Evolutionary conservation across 305 asterid species (phyloP), one percentile per base, ranked within the genome.

Genomic region (Fraxinus nigra): DNA sequence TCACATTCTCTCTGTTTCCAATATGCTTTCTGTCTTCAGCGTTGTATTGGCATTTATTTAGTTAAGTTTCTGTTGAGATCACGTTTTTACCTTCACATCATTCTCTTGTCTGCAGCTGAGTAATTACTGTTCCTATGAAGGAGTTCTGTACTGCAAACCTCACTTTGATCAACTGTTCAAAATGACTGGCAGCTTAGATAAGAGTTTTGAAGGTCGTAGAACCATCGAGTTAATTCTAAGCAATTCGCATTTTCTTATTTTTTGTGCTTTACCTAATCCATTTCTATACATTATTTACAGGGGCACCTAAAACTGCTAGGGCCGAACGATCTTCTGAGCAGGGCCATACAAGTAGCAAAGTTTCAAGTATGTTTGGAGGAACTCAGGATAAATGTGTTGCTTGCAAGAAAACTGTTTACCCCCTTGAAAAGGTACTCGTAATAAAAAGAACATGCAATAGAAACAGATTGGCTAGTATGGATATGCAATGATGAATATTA

Each of bases 371-470:
- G 82, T 93, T 94, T 70, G 94, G 86, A 11, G 97, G 98, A 72
- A 94, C 97, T 9, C 95, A 90, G 81, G 98, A 93, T n/a, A 92
- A 95, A 90, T 95, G 97, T 54, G 92, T 95, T 38, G 84, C 95
- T 63, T 94, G 97, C 89, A 83, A 78, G 85, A 95, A 92, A 84
- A 94, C 93, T 11, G 98, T 91, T 5, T 93, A 94, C 82, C 98
- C 97, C 32, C 46, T 93, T 0, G 98, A 94, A 81, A 94, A 93
- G 97, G 97, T 95, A 88, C 82, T 40, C 20, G 1, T 0, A 46
- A 72, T 59, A 11, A 63, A 6, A 61, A 61, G 32, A 61, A 61
- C 72, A 22, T 61, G 32, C 32, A 61, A 61, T 22, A 7, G 32
- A 61, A 5, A 61, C 32, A 0, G 7, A 7, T 48, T 18, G 18